These are phyloP conservation scores for Vigna reflexopilosa DNA, from an alignment of 306 rosid species.

Conservation along the genomic window DNA sequence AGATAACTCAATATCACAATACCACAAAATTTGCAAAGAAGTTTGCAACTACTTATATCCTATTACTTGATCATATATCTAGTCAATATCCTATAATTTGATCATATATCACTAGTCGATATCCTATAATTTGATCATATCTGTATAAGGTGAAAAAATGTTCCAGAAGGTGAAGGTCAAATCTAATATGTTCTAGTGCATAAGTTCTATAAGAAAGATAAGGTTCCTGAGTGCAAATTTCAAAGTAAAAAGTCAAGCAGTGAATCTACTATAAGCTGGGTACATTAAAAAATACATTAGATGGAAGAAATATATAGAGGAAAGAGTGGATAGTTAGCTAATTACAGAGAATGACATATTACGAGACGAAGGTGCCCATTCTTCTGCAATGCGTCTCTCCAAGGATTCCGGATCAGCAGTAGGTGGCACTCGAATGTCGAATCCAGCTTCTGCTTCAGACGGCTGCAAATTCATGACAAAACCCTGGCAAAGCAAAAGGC, in stretches of 20 bases:
- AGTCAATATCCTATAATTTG: no score
- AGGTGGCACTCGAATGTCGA: conserved; percentile 91
- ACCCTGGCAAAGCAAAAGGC: conserved; percentile 63
- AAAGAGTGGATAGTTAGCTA: conserved; percentile 29
- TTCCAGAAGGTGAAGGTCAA: conserved; percentile 7
- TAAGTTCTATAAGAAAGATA: neutral
- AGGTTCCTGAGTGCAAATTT: conserved; percentile 4
- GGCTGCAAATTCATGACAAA: conserved; percentile 99
- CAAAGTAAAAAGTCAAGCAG: conserved; percentile 25
- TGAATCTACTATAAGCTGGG: neutral
- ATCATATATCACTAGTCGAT: no score
- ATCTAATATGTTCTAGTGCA: neutral
- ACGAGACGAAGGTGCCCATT: conserved; percentile 78
- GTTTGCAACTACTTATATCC: no score
- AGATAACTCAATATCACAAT: no score
- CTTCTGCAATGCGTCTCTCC: conserved; percentile 72
- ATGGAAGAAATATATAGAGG: conserved; percentile 22
- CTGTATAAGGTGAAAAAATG: neutral
- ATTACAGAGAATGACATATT: conserved; percentile 86
- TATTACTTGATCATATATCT: no score
- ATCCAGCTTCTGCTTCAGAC: conserved; percentile 98
- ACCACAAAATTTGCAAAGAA: no score
- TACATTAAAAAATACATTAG: neutral
- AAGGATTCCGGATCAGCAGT: conserved; percentile 61
- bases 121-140: no score